A percentile compares a stretch with the other conserved stretches of the same genome.
Evolutionary conservation across 2,329 filamentous ascomycete species (phyloP).

Genomic region (Ilyonectria sp.): DNA sequence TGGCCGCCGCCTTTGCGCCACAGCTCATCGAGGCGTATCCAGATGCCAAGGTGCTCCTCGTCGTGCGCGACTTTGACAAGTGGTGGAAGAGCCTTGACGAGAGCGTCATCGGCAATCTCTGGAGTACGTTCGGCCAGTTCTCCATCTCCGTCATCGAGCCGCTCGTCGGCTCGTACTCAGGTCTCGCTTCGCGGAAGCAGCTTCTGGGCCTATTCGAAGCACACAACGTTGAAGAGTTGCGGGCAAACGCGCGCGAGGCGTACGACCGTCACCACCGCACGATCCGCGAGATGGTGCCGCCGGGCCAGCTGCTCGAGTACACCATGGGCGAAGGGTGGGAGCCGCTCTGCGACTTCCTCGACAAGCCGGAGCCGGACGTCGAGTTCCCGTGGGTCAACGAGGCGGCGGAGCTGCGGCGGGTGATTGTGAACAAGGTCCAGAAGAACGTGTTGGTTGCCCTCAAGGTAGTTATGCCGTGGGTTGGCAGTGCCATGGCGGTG

Average conservation of each 20-base stretch:
- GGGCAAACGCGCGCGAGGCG: constrained; percentile 37
- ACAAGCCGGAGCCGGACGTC: constrained; percentile 48
- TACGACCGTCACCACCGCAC: constrained; percentile 51
- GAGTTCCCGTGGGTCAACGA: constrained; percentile 54
- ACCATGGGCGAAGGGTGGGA: constrained; percentile 53
- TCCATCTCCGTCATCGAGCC: constrained; percentile 46
- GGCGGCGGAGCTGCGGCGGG: constrained; percentile 37
- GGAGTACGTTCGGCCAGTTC: constrained; percentile 35
- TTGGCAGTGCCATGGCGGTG: constrained; percentile 24
- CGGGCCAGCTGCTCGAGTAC: constrained; percentile 51
- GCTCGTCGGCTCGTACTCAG: constrained; percentile 51
- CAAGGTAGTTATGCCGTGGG: constrained; percentile 37
- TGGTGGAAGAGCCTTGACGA: constrained; percentile 54
- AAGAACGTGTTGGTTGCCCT: constrained; percentile 24
- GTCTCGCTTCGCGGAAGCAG: constrained; percentile 43
- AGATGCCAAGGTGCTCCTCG: constrained; percentile 53
- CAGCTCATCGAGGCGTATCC: constrained; percentile 51
- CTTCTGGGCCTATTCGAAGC: constrained; percentile 49
- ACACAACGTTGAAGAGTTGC: constrained; percentile 39
- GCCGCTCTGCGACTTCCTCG: constrained; percentile 56
- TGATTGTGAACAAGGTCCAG: constrained; percentile 27
- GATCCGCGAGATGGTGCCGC: constrained; percentile 47
- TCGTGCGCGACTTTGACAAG: constrained; percentile 49
- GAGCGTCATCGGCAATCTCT: constrained; percentile 43
- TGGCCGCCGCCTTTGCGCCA: constrained; percentile 47